Conservation (phyloP, 768 basidiomycete species). For the Leccinum subgranulosum region DNA sequence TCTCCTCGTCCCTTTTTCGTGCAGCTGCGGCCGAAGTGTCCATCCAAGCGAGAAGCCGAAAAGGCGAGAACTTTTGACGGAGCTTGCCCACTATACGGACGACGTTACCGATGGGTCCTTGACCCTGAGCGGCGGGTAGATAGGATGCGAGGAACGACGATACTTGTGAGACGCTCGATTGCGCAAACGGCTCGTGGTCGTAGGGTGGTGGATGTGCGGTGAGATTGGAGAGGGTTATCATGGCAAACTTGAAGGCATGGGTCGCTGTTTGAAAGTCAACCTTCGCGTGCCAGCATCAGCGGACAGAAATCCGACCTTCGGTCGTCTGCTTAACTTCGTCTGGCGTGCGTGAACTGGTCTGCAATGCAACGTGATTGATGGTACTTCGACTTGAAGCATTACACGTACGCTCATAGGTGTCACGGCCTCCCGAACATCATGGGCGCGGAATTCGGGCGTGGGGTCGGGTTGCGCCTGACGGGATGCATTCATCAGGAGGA, state of each 20-base stretch:
- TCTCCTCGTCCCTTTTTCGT: slow-evolving; percentile 63
- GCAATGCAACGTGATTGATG: slow-evolving; percentile 1
- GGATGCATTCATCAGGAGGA: neutral
- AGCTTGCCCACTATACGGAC: slow-evolving; percentile 67
- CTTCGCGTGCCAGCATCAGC: neutral
- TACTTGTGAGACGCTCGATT: slow-evolving; percentile 37
- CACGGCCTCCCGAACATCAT: slow-evolving; percentile 12
- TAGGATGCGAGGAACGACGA: slow-evolving; percentile 60
- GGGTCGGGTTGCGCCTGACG: slow-evolving; percentile 15
- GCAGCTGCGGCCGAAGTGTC: slow-evolving; percentile 41
- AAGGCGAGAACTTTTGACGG: slow-evolving; percentile 54
- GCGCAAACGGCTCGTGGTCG: slow-evolving; percentile 46
- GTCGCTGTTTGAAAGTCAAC: slow-evolving; percentile 42
- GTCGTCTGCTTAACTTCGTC: slow-evolving; percentile 41
- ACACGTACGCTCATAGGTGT: slow-evolving; percentile 8
- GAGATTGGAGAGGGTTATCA: slow-evolving; percentile 61
- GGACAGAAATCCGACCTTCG: slow-evolving; percentile 42
- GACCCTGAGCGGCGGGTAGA: slow-evolving; percentile 70
- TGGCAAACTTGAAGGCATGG: slow-evolving; percentile 74
- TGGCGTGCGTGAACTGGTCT: slow-evolving; percentile 12
- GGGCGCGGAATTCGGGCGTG: slow-evolving; percentile 1
- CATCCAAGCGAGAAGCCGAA: slow-evolving; percentile 41
- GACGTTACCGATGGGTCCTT: slow-evolving; percentile 70
- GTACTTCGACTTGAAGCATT: neutral
- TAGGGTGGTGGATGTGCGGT: slow-evolving; percentile 58